Evolutionary conservation across 2,329 filamentous ascomycete genomes (phyloP).

Genomic region (Dissoconium aciculare): DNA sequence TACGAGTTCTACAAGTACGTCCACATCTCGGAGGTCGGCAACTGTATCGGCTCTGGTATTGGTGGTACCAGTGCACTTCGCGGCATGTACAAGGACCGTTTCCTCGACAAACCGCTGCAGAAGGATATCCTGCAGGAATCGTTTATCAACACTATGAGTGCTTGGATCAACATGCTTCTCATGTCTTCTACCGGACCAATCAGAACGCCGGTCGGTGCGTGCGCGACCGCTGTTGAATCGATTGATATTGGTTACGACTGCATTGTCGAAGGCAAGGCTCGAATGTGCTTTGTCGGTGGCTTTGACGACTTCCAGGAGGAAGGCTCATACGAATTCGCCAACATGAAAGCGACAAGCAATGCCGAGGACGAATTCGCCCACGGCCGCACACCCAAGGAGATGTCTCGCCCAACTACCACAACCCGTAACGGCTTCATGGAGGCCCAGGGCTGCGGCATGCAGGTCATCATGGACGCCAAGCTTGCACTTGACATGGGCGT

Average conservation of each 20-base stretch:
- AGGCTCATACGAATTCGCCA: constrained; percentile 97
- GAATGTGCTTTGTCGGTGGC: constrained; percentile 92
- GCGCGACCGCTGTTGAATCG: constrained; percentile 92
- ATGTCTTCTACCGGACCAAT: constrained; percentile 94
- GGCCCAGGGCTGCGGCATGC: constrained; percentile 94
- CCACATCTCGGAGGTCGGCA: constrained; percentile 92
- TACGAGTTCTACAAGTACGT: constrained; percentile 99
- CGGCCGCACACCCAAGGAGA: constrained; percentile 86
- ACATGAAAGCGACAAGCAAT: constrained; percentile 99
- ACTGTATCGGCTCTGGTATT: constrained; percentile 97
- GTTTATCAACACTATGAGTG: constrained; percentile 99
- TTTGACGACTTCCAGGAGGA: constrained; percentile 99
- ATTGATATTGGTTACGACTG: constrained; percentile 97
- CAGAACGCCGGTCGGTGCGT: constrained; percentile 96
- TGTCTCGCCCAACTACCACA: constrained; percentile 94
- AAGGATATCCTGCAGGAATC: constrained; percentile 99
- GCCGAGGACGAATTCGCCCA: constrained; percentile 92
- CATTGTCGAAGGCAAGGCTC: constrained; percentile 94
- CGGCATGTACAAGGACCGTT: constrained; percentile 97
- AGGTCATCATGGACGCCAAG: constrained; percentile 95
- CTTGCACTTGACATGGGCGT: constrained; percentile 97
- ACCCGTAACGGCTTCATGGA: constrained; percentile 99
- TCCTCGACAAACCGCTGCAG: constrained; percentile 90
- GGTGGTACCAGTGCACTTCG: constrained; percentile 83
- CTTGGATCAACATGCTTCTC: constrained; percentile 98